Evolutionary conservation across 768 basidiomycete genomes (phyloP).

Genomic region (Trametes coccinea): DNA sequence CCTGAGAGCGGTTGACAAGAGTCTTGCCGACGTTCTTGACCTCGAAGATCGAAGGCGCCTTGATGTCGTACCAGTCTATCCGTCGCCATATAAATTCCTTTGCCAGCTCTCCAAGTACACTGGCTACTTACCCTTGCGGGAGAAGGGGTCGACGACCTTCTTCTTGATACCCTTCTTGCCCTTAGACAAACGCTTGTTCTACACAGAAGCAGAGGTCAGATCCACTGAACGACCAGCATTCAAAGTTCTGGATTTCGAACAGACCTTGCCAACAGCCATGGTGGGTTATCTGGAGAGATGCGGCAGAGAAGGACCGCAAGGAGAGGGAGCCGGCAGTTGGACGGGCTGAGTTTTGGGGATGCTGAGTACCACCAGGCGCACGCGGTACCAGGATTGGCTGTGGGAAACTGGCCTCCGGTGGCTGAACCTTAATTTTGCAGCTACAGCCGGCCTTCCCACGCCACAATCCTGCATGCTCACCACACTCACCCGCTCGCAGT

Average conservation of each 20-base stretch:
- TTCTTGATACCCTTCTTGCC: constrained; percentile 99
- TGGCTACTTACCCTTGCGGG: constrained; percentile 84
- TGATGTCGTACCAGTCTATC: constrained; percentile 98
- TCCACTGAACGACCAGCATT: background rate
- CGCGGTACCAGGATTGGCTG: constrained; percentile 15
- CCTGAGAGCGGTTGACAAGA: constrained; percentile 95
- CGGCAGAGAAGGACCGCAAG: constrained; percentile 42
- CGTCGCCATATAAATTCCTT: background rate
- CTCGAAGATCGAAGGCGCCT: constrained; percentile 98
- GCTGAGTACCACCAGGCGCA: constrained; percentile 20
- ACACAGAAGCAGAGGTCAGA: constrained; percentile 12
- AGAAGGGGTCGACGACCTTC: constrained; percentile 99
- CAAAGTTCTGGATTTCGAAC: constrained; percentile 25
- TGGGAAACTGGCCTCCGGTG: constrained; percentile 36
- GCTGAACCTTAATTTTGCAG: constrained; percentile 59
- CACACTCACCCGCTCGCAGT: constrained; percentile 59
- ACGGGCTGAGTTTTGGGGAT: constrained; percentile 48
- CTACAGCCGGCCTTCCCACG: constrained; percentile 55
- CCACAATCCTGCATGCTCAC: constrained; percentile 30
- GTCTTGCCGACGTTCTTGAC: constrained; percentile 97
- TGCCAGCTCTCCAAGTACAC: background rate
- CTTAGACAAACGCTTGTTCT: constrained; percentile 99
- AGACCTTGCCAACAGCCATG: constrained; percentile 91
- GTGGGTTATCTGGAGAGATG: constrained; percentile 39
- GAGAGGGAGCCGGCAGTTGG: constrained; percentile 47